These are phyloP conservation scores for Lactarius hengduanensis DNA, from an alignment of 768 basidiomycete genomes.

Conservation along the genomic window DNA sequence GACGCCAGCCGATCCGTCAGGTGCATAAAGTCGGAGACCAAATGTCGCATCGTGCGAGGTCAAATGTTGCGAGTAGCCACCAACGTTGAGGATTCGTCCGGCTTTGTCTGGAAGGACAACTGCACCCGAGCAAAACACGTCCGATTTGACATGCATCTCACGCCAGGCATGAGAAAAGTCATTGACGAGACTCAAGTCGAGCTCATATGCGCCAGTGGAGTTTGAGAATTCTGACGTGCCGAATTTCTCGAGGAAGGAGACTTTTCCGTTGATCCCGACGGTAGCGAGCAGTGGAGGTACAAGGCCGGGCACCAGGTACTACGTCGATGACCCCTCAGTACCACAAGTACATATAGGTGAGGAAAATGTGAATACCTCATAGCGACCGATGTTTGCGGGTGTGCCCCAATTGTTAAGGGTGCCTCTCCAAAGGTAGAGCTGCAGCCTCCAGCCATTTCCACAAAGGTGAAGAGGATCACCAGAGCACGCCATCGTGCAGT, in stretches of 20 bases:
- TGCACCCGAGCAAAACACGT: slow-evolving; percentile 77
- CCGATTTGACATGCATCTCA: slow-evolving; percentile 70
- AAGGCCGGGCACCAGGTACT: slow-evolving; percentile 55
- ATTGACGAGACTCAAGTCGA: slow-evolving; percentile 58
- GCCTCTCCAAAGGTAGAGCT: neutral
- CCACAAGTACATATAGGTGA: neutral
- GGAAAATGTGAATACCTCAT: neutral
- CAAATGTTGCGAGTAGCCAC: slow-evolving; percentile 34
- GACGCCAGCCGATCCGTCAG: slow-evolving; percentile 62
- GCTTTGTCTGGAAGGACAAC: slow-evolving; percentile 73
- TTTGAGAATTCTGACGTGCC: slow-evolving; percentile 40
- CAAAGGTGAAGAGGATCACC: slow-evolving; percentile 71
- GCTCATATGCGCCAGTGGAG: slow-evolving; percentile 76
- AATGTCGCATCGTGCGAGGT: no score
- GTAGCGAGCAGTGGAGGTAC: slow-evolving; percentile 74
- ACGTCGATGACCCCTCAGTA: neutral
- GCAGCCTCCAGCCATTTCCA: slow-evolving; percentile 44
- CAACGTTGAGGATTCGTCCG: slow-evolving; percentile 63
- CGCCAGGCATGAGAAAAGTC: slow-evolving; percentile 58
- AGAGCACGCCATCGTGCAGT: slow-evolving; percentile 57
- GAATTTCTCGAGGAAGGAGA: slow-evolving; percentile 66
- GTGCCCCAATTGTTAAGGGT: neutral
- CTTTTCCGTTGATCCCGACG: slow-evolving; percentile 77
- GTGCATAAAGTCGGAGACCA: slow-evolving; percentile 64
- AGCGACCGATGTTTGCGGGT: neutral